Evolutionary conservation across 495 filamentous ascomycete genomes (phyloP), one percentile per base, ranked within the genome.

Genomic region (Aspergillus egyptiacus): DNA sequence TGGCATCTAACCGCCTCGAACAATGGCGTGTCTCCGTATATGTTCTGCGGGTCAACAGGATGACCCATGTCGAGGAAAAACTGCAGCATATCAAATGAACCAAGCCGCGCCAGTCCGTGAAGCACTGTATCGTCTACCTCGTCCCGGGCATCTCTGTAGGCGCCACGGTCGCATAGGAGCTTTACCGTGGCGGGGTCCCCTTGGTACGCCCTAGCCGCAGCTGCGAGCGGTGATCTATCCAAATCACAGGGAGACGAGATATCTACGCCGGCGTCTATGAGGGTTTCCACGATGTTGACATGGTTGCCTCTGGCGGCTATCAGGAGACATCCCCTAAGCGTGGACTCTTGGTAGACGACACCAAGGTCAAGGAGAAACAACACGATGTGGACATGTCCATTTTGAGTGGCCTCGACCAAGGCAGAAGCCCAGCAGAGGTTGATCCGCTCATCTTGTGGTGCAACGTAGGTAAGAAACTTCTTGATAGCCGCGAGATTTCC

Each of bases 31-130:
- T 41, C 17, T 10, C 38, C 38, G 5, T n/a, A 3, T 2, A n/a
- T 14, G 14, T 41, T 41, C 38, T 41, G 38, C 6, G 38, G 3
- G 17, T 41, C 38, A 28, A 41, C 28, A 3, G 23, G 22, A 23
- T 13, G n/a, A 9, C 38, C 38, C 23, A 41, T 15, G 13, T 41
- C 38, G 23, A 41, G 38, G 17, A 41, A 41, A 13, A 41, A 41
- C n/a, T 19, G 20, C 14, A 41, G 20, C 38, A 41, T 41, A 41
- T 41, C 38, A 27, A 41, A 41, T n/a, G 22, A 41, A 14, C 38
- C 38, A 6, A 28, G 25, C 6, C 23, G 25, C 17, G 38, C 38
- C 13, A 41, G n/a, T 19, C 17, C 38, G 17, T 41, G 38, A 6
- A 41, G 38, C n/a, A 28, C 38, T 6, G 23, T 41, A 2, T 41